Percentiles rank a stretch among this genome's conserved stretches.
Evolutionary conservation across 169 alveolate genomes (phyloP).

Genomic region (Plasmodium gaboni): DNA sequence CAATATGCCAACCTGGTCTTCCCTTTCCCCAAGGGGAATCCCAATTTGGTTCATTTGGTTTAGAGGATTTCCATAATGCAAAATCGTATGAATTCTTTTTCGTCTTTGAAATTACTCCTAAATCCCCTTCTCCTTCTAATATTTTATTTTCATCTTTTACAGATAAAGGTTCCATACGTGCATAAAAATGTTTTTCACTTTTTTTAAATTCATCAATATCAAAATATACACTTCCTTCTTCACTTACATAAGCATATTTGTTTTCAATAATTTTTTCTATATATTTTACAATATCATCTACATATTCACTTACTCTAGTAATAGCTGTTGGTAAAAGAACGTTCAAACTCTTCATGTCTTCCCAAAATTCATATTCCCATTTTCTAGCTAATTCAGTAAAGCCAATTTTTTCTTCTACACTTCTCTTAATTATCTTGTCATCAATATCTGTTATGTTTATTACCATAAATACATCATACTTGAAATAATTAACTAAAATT

Average conservation of each 20-base stretch:
- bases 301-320: conserved; percentile 96
- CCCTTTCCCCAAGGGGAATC: conserved; percentile 99
- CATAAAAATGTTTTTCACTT: conserved; percentile 91
- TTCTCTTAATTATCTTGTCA: conserved; percentile 95
- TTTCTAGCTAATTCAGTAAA: conserved; percentile 90
- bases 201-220: conserved; percentile 92
- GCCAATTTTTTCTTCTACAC: conserved; percentile 81
- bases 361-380: conserved; percentile 94
- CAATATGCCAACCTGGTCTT: conserved; percentile 99
- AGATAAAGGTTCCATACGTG: conserved; percentile 94
- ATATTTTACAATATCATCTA: conserved; percentile 94
- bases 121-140: conserved; percentile 95
- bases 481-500: conserved; percentile 94
- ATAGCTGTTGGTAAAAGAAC: conserved; percentile 95
- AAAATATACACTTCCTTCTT: conserved; percentile 96
- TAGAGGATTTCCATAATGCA: conserved; percentile 98
- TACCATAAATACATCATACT: conserved; percentile 94
- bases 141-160: conserved; percentile 87
- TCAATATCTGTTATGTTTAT: conserved; percentile 99
- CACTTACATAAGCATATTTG: conserved; percentile 96
- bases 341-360: conserved; percentile 93
- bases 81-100: conserved; percentile 95
- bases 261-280: conserved; percentile 92
- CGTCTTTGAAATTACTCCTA: conserved; percentile 90
- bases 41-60: conserved; percentile 98